These are phyloP conservation scores for Claviceps humidiphila DNA, from an alignment of 2,329 filamentous ascomycete species.

Conservation along the genomic window DNA sequence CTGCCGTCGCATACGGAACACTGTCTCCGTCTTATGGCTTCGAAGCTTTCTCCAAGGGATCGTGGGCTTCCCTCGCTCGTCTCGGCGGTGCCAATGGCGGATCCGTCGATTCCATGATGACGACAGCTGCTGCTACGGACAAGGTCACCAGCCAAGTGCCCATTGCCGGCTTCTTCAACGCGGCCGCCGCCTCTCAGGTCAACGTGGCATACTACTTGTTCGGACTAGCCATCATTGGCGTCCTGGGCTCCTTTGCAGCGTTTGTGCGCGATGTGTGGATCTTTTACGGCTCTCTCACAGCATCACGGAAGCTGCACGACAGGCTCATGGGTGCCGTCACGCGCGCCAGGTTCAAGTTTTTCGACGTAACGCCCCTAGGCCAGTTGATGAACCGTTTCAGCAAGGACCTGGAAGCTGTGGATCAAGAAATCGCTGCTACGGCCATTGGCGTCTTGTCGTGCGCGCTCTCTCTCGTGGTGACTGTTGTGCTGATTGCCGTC, in stretches of 20 bases:
- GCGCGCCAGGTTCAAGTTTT: slow-evolving; percentile 92
- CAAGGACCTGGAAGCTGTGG: slow-evolving; percentile 88
- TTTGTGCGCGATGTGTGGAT: slow-evolving; percentile 74
- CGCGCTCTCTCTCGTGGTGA: slow-evolving; percentile 59
- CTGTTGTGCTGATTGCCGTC: slow-evolving; percentile 70
- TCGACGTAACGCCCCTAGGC: slow-evolving; percentile 87
- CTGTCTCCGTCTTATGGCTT: slow-evolving; percentile 13
- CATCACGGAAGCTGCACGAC: slow-evolving; percentile 74
- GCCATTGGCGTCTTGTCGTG: slow-evolving; percentile 65
- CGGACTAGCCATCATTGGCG: slow-evolving; percentile 69
- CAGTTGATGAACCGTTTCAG: slow-evolving; percentile 98
- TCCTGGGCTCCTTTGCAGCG: slow-evolving; percentile 67
- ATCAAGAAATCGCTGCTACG: slow-evolving; percentile 89
- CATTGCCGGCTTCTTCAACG: slow-evolving; percentile 8
- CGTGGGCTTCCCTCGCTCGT: slow-evolving; percentile 25
- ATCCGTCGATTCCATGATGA: slow-evolving; percentile 8
- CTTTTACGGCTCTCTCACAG: slow-evolving; percentile 81
- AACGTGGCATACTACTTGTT: slow-evolving; percentile 73
- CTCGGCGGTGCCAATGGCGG: slow-evolving; percentile 12
- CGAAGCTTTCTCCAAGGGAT: slow-evolving; percentile 15
- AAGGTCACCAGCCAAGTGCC: slow-evolving; percentile 7
- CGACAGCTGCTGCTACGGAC: neutral
- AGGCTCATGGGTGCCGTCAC: slow-evolving; percentile 66
- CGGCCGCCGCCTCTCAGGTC: slow-evolving; percentile 38
- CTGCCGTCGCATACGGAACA: slow-evolving; percentile 10